These are phyloP conservation scores for Aspergillus hancockii DNA, from an alignment of 495 filamentous ascomycete genomes.

Conservation along the genomic window DNA sequence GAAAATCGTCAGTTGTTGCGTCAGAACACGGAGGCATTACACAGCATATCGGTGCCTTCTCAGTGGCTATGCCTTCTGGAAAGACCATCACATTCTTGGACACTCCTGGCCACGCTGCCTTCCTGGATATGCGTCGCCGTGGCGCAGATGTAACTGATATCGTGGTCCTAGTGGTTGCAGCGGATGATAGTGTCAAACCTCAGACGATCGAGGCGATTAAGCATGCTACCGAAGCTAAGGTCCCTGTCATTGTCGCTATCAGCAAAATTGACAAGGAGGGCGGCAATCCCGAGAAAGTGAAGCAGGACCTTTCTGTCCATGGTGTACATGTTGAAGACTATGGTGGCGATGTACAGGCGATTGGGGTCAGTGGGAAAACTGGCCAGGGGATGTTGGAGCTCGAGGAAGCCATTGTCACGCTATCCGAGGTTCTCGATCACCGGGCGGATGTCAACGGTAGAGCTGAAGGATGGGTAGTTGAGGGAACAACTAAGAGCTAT, in stretches of 20 bases:
- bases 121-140: conserved; percentile 91
- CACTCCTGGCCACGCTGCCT: conserved; percentile 95
- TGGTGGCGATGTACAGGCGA: conserved; percentile 91
- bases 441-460: conserved; percentile 74
- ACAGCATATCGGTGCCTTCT: conserved; percentile 99
- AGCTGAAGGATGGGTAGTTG: conserved; percentile 92
- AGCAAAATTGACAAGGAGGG: conserved; percentile 94
- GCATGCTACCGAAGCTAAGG: conserved; percentile 84
- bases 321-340: conserved; percentile 92
- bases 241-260: conserved; percentile 97
- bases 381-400: conserved; percentile 89
- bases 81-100: conserved; percentile 95
- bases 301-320: conserved; percentile 80
- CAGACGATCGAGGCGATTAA: conserved; percentile 97
- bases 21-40: conserved; percentile 97
- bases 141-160: conserved; percentile 97
- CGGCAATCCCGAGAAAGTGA: conserved; percentile 76
- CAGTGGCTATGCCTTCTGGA: conserved; percentile 79
- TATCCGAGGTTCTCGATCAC: conserved; percentile 87
- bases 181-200: conserved; percentile 96
- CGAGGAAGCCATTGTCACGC: conserved; percentile 81
- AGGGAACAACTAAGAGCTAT: conserved; percentile 84
- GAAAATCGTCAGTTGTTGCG: conserved; percentile 86
- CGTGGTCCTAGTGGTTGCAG: conserved; percentile 92
- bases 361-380: conserved; percentile 89